Conservation (phyloP, 768 basidiomycete genomes). For the Sarcomyxa edulis region DNA sequence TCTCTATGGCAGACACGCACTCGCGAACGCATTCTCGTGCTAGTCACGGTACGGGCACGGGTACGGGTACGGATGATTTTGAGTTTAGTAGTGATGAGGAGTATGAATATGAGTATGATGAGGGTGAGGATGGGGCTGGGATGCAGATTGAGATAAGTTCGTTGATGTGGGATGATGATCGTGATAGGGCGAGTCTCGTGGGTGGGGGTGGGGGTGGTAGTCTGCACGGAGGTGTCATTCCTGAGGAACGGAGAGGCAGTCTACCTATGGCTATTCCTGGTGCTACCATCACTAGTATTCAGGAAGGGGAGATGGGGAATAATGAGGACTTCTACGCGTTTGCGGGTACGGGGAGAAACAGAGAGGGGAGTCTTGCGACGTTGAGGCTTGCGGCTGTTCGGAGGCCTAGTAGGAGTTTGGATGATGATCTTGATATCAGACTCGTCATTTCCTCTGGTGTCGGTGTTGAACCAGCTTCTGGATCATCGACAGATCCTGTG, state of each 20-base stretch:
- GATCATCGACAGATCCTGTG: no score
- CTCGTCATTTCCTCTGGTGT: constrained; percentile 6
- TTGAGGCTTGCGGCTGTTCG: no score
- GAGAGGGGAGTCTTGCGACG: constrained; percentile 55
- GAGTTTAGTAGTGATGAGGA: constrained; percentile 48
- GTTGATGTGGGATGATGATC: constrained; percentile 22
- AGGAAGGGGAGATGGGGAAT: constrained; percentile 11
- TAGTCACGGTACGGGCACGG: constrained; percentile 14
- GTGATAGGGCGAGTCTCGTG: constrained; percentile 21
- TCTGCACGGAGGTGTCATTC: constrained; percentile 16
- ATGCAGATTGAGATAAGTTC: constrained; percentile 35
- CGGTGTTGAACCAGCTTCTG: constrained; percentile 5
- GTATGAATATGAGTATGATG: constrained; percentile 27
- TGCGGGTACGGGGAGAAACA: constrained; percentile 29
- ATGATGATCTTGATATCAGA: constrained; percentile 33
- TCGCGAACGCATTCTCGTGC: constrained; percentile 20
- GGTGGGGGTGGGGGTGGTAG: constrained; percentile 16
- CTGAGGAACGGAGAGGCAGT: constrained; percentile 43
- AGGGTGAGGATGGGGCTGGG: constrained; percentile 30
- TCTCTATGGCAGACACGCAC: constrained; percentile 30
- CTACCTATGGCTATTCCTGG: constrained; percentile 58
- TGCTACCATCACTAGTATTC: constrained; percentile 9
- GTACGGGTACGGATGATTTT: constrained; percentile 20
- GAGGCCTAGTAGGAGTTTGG: constrained; percentile 55
- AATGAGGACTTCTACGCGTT: no score